Base-by-base conservation (phyloP, 169 alveolate genomes). In the Plasmodium gaboni region DNA sequence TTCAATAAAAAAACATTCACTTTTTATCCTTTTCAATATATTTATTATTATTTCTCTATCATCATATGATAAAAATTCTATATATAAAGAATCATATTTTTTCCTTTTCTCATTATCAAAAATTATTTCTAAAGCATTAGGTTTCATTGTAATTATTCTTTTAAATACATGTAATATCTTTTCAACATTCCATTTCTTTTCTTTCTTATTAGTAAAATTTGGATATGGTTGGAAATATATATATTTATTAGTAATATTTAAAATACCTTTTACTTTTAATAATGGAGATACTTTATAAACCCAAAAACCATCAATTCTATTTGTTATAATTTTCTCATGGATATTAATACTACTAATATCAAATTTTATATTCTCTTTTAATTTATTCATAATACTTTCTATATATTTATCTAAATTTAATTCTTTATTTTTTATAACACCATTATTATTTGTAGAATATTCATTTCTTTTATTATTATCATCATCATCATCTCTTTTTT, bases 101-200 rank as follows among this genome's bases (percentile, higher is more conserved):
- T 91, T 87, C 46, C 9, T 38, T n/a, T 68, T 65, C 3, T 93
- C 95, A 53, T 95, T 95, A n/a, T 93, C 92, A 61, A 95, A 95
- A n/a, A 95, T 95, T 12, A 95, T 94, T 76, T 95, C 97, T 85
- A 95, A 68, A 3, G 97, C 93, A 57, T 94, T 95, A n/a, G 95
- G 88, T 50, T 92, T 92, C 92, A 95, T 78, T 0, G 95, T 94
- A 71, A 94, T 88, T 24, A 93, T 94, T 15, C 97, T 91, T 68
- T 94, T 94, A 89, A 95, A 95, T 3, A 95, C 92, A 72, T 92
- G 95, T 57, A 94, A 65, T 3, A 95, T 91, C 26, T 86, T 80
- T 46, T 93, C 94, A 7, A 92, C 57, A 24, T 93, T 87, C 53
- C 95, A 93, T 68, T 95, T 92, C 38, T 95, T 95, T 68, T 88